phyloP scores from a whole-genome alignment of 768 basidiomycete genomes.

The Russula compacta region DNA sequence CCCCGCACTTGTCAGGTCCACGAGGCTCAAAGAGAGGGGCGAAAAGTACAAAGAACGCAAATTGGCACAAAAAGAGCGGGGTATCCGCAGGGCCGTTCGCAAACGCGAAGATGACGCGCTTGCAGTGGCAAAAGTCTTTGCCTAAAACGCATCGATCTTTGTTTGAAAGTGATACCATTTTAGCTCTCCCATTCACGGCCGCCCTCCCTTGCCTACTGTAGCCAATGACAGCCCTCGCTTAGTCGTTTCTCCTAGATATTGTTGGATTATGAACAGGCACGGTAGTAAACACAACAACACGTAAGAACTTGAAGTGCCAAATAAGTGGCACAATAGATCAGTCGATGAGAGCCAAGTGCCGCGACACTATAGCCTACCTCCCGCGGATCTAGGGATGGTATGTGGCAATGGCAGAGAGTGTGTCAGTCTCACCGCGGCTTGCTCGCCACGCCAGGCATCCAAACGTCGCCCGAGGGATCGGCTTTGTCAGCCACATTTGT shows the following conservation, averaged over 20 bases:
- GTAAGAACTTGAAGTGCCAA: no score
- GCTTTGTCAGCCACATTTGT: conserved; percentile 10
- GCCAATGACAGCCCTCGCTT: background rate
- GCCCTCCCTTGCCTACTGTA: background rate
- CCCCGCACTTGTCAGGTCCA: conserved; percentile 70
- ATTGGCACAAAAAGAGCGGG: conserved; percentile 60
- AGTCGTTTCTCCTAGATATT: no score
- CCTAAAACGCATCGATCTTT: conserved; percentile 36
- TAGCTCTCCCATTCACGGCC: background rate
- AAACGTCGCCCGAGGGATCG: background rate
- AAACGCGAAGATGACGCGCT: conserved; percentile 67
- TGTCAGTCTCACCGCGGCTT: background rate
- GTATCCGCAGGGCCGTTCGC: conserved; percentile 53
- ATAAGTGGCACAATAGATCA: no score
- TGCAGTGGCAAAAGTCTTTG: conserved; percentile 84
- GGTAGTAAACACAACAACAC: background rate
- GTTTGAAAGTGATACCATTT: background rate
- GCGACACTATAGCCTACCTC: background rate
- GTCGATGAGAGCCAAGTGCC: no score
- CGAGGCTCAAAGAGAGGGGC: conserved; percentile 62
- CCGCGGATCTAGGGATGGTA: background rate
- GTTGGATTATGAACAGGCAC: background rate
- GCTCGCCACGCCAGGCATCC: background rate
- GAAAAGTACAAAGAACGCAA: conserved; percentile 77
- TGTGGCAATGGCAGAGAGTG: background rate